phyloP scores from a whole-genome alignment of 2,329 filamentous ascomycete species.

The Paraconiothyrium brasiliense region DNA sequence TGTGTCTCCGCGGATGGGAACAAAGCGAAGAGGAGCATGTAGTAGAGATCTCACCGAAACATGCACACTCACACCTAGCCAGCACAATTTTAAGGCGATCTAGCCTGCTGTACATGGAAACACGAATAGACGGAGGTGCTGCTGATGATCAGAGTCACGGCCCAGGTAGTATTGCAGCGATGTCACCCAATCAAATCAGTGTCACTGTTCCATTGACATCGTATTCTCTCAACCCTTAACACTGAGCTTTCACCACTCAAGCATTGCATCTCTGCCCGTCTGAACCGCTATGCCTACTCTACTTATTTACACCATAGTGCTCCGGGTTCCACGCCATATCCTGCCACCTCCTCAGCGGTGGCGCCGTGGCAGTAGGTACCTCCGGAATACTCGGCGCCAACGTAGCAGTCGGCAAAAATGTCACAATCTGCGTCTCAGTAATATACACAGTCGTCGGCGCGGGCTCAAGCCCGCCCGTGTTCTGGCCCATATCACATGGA shows the following conservation, averaged over 20 bases:
- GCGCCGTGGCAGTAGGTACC: not conserved
- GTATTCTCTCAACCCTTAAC: not conserved
- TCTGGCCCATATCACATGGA: constrained; percentile 37
- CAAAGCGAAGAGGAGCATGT: not conserved
- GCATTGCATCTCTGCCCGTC: no score
- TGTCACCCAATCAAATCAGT: not conserved
- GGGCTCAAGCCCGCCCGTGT: constrained; percentile 9
- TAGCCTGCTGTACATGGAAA: no score
- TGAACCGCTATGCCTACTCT: not conserved
- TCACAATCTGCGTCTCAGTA: not conserved
- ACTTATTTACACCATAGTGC: constrained; percentile 6
- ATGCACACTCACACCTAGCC: not conserved
- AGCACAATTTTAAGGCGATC: not conserved
- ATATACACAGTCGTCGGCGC: constrained; percentile 5
- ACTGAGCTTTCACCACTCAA: not conserved
- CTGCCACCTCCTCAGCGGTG: constrained; percentile 12
- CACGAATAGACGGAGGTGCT: not conserved
- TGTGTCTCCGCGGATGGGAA: not conserved
- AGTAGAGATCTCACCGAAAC: not conserved
- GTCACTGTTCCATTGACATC: not conserved
- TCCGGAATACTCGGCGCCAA: no score
- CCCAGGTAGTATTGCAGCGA: constrained; percentile 5
- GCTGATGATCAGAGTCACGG: not conserved
- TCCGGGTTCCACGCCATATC: constrained; percentile 15
- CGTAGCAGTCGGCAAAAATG: constrained; percentile 4